Evolutionary conservation across 345 rosid genomes (phyloP), one percentile per base, ranked within the genome.

Genomic region (Luvunga scandens): DNA sequence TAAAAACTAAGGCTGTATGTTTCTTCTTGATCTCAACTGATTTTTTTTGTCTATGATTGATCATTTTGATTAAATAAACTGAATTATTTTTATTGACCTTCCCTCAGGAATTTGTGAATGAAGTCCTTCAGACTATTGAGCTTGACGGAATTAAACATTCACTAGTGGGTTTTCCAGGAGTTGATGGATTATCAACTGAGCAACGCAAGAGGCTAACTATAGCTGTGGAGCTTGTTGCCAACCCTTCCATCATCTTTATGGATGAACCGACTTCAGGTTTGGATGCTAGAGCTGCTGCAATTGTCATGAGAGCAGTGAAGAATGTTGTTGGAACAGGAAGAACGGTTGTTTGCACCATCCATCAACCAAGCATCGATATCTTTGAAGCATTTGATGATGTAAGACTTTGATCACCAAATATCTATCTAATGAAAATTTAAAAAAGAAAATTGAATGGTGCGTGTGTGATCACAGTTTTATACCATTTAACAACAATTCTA

Each of bases 241-340:
- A 86, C 48, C 90, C 90, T 13, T 88, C 89, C 12, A 84, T 88
- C 30, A 84, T 88, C 48, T 88, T 88, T 78, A 75, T 86, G 89
- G 91, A 88, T 71, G 91, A 88, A 76, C 91, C 91, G 1, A 88
- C 91, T 53, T 78, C 89, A 42, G 87, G 91, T 39, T 72, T 88
- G 22, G 91, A 88, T 45, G 91, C 91, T 53, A 81, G 89, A 83
- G 91, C 91, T 1, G 91, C 91, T 9, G 89, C 89, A 9, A 88
- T 88, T 83, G 90, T 87, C 6, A 84, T 85, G 88, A 77, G 90
- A 61, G 87, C 90, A 36, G 90, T 85, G 74, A 87, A 82, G 68
- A 87, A 87, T n/a, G 79, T 85, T 14, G 82, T 84, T 21, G 81
- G 77, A 24, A 87, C 88, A 38, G 90, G 90, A 53, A 82, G 90